phyloP scores from a whole-genome alignment of 192 early-diverging fungal genomes.

The Mortierella claussenii region DNA sequence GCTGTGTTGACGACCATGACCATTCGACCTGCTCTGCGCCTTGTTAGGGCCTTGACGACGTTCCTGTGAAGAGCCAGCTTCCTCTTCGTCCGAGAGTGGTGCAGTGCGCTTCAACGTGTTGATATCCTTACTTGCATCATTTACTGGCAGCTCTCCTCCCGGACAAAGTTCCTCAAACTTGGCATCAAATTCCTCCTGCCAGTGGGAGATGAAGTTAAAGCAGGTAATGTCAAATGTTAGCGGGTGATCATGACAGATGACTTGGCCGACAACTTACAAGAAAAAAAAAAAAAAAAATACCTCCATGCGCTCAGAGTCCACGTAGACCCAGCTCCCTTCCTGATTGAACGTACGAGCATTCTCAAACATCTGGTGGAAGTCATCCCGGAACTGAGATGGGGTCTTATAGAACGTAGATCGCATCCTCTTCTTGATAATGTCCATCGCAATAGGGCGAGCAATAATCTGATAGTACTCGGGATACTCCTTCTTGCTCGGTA shows the following conservation, averaged over 20 bases:
- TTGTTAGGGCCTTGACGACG: conserved; percentile 9
- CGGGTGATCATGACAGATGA: too few relatives aligned
- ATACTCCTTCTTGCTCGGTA: conserved; percentile 80
- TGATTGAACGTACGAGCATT: conserved; percentile 95
- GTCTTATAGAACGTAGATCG: conserved; percentile 74
- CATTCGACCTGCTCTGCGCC: conserved; percentile 31
- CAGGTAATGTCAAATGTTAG: background rate
- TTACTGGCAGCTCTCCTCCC: conserved; percentile 46
- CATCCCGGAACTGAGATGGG: conserved; percentile 74
- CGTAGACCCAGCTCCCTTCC: conserved; percentile 89
- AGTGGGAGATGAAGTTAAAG: background rate
- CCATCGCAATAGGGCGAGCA: conserved; percentile 88
- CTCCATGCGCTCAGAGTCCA: conserved; percentile 80
- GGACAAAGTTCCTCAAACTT: conserved; percentile 56
- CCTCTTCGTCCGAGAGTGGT: conserved; percentile 43
- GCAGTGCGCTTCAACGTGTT: conserved; percentile 44
- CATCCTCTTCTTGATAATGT: conserved; percentile 84
- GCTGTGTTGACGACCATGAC: conserved; percentile 38
- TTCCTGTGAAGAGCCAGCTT: conserved; percentile 28
- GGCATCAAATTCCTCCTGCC: conserved; percentile 54
- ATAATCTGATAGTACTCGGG: conserved; percentile 94
- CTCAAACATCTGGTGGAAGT: conserved; percentile 89
- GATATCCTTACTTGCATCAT: conserved; percentile 15
- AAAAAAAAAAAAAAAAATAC: conserved; percentile 29
- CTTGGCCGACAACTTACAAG: background rate